These are phyloP conservation scores for Pythium oligandrum DNA, from an alignment of 352 stramenopile genomes.

Conservation along the genomic window DNA sequence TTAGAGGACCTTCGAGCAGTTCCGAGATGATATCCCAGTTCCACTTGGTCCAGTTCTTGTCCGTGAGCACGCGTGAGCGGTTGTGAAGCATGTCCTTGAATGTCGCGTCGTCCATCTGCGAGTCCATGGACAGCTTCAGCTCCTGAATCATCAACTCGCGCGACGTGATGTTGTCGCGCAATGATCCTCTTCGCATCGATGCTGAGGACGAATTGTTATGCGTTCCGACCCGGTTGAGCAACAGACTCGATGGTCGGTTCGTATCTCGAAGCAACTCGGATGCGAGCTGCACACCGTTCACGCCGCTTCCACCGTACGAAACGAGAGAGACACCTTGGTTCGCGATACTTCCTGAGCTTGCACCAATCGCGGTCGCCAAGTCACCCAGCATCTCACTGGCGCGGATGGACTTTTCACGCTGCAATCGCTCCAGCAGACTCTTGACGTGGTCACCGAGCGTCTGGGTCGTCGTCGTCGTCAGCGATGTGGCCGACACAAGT, in stretches of 20 bases:
- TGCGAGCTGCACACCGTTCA: conserved; percentile 85
- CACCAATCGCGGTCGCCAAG: conserved; percentile 70
- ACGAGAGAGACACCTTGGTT: conserved; percentile 68
- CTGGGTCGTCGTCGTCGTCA: conserved; percentile 68
- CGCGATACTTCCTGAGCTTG: conserved; percentile 67
- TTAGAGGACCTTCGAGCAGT: conserved; percentile 80
- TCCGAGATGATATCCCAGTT: conserved; percentile 91
- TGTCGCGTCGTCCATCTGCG: conserved; percentile 84
- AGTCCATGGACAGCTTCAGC: conserved; percentile 83
- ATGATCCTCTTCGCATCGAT: conserved; percentile 29
- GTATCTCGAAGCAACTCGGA: conserved; percentile 85
- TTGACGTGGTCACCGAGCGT: conserved; percentile 65
- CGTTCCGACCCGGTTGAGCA: conserved; percentile 14
- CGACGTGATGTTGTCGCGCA: conserved; percentile 72
- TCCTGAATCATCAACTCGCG: conserved; percentile 84
- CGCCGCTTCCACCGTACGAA: conserved; percentile 72
- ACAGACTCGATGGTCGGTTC: conserved; percentile 68
- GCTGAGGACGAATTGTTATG: conserved; percentile 21
- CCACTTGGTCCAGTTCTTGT: conserved; percentile 91
- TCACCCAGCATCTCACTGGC: conserved; percentile 83
- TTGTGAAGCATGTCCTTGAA: conserved; percentile 90
- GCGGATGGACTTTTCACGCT: conserved; percentile 83
- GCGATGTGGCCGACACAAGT: conserved; percentile 73
- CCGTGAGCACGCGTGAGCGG: conserved; percentile 74
- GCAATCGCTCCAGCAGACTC: conserved; percentile 64